Evolutionary conservation across 371 early-diverging fungal genomes (phyloP).

Genomic region (Mucor indicus): DNA sequence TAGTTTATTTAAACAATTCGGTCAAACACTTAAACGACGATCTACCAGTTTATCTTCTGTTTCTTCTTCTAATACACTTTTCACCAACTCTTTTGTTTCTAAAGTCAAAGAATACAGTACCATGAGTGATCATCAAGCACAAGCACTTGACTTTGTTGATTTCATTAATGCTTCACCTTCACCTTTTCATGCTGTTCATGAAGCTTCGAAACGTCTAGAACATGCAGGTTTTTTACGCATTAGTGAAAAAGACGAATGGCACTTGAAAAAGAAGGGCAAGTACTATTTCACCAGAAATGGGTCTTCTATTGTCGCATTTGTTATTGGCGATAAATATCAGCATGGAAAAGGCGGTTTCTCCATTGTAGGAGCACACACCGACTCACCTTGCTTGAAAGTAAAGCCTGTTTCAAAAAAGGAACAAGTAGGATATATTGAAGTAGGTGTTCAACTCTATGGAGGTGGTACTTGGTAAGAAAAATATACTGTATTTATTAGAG

Average conservation of each 20-base stretch:
- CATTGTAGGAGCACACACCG: slow-evolving; percentile 94
- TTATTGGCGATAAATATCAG: slow-evolving; percentile 79
- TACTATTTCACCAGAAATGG: slow-evolving; percentile 93
- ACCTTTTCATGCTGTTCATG: slow-evolving; percentile 89
- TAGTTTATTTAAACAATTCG: slow-evolving; percentile 7
- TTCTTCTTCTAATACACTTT: slow-evolving; percentile 7
- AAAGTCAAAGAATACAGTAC: not conserved
- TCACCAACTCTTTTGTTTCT: slow-evolving; percentile 10
- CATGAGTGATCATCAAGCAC: not conserved
- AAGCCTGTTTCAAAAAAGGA: slow-evolving; percentile 90
- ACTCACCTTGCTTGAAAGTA: slow-evolving; percentile 91
- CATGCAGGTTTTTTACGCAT: slow-evolving; percentile 77
- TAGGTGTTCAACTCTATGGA: slow-evolving; percentile 90
- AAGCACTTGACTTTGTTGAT: slow-evolving; percentile 62
- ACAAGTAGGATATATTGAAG: slow-evolving; percentile 81
- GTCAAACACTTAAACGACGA: slow-evolving; percentile 8
- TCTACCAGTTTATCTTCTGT: slow-evolving; percentile 8
- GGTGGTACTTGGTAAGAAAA: slow-evolving; percentile 87
- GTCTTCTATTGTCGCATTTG: slow-evolving; percentile 86
- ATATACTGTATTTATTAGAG: not conserved
- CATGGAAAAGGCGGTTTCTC: slow-evolving; percentile 73
- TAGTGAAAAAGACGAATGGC: slow-evolving; percentile 79
- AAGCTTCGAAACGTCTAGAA: slow-evolving; percentile 58
- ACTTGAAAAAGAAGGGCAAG: slow-evolving; percentile 70
- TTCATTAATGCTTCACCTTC: slow-evolving; percentile 89